Evolutionary conservation across 306 rosid species (phyloP).

Genomic region (Pterocarpus santalinus): DNA sequence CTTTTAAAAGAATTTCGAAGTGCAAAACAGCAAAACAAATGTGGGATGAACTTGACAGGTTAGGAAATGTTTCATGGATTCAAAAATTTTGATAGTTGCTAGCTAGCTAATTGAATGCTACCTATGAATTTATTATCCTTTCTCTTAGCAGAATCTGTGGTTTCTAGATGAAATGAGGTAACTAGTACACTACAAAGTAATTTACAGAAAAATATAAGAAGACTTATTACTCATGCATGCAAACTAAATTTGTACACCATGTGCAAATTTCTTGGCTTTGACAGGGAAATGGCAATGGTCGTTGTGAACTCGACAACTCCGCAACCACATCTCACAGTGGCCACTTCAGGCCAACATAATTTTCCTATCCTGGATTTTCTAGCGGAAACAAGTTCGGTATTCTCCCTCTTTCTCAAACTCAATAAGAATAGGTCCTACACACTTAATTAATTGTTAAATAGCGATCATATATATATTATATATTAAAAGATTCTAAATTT

Average conservation of each 20-base stretch:
- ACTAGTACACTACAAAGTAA: too few species aligned
- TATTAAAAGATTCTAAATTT: too few species aligned
- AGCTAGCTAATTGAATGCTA: too few species aligned
- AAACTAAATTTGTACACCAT: not conserved
- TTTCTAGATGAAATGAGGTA: too few species aligned
- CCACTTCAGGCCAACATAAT: not conserved
- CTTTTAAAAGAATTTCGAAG: not conserved
- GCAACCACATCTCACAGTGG: not conserved
- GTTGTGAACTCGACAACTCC: not conserved
- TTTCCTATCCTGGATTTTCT: not conserved
- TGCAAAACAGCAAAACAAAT: conserved; percentile 20
- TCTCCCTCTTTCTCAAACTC: not conserved
- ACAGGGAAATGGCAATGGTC: not conserved
- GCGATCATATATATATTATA: too few species aligned
- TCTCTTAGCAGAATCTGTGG: too few species aligned
- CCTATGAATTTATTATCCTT: too few species aligned
- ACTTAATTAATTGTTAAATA: too few species aligned
- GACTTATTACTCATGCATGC: not conserved
- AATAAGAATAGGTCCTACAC: too few species aligned
- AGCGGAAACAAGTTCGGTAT: not conserved
- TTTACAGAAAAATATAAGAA: not conserved
- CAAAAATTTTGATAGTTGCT: not conserved
- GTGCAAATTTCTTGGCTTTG: not conserved
- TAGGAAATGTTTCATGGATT: not conserved
- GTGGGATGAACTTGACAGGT: conserved; percentile 38